Evolutionary conservation across 2,329 filamentous ascomycete genomes (phyloP).

Genomic region (Ilyonectria mors-panacis): DNA sequence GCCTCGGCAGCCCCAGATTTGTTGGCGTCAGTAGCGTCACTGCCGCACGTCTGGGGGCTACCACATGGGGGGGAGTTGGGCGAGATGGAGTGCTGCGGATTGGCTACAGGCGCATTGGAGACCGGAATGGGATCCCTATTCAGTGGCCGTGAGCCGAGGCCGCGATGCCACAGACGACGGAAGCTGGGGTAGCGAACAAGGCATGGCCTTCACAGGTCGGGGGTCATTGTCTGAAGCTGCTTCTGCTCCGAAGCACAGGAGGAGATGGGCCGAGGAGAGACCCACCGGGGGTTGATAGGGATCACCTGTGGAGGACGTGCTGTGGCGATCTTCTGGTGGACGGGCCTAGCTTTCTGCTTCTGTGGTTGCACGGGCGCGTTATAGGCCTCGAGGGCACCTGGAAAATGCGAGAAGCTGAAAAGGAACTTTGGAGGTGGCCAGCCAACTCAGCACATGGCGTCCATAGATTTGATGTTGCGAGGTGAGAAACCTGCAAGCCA

Average conservation of each 20-base stretch:
- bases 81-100: background rate
- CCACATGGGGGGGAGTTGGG: conserved; percentile 18
- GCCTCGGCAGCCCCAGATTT: conserved; percentile 51
- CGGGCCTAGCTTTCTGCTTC: background rate
- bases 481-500: conserved; percentile 14
- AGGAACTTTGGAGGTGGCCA: background rate
- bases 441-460: background rate
- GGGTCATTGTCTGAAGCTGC: conserved; percentile 20
- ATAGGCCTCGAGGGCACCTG: background rate
- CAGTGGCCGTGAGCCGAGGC: conserved; percentile 43
- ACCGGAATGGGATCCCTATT: conserved; percentile 34
- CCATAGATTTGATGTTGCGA: background rate
- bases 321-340: background rate
- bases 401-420: background rate
- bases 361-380: background rate
- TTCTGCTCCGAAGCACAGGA: conserved; percentile 3
- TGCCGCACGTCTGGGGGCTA: conserved; percentile 20
- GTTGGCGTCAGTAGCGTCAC: conserved; percentile 31
- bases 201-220: background rate
- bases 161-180: conserved; percentile 23
- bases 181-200: conserved; percentile 20
- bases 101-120: conserved; percentile 5
- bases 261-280: conserved; percentile 13
- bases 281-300: background rate
- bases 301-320: background rate